Percentiles rank a stretch among this genome's conserved stretches.
phyloP scores from a whole-genome alignment of 2,329 filamentous ascomycete species.

The Xylariaceae sp. region DNA sequence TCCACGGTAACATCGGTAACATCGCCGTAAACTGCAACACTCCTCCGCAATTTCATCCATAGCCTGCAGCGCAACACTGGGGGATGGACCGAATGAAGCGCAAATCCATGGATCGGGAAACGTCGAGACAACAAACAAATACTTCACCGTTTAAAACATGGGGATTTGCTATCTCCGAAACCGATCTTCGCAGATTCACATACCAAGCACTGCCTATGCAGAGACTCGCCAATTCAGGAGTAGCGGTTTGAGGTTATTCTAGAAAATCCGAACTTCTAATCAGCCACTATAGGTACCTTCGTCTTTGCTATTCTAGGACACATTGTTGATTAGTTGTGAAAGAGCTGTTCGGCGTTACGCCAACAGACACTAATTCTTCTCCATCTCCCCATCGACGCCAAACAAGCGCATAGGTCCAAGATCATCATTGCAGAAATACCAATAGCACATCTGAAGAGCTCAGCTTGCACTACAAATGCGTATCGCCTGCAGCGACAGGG shows the following conservation, averaged over 20 bases:
- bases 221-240: not conserved
- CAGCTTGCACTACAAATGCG: constrained; percentile 14
- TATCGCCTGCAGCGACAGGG: constrained; percentile 22
- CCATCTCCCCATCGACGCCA: not conserved
- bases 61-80: constrained; percentile 25
- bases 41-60: constrained; percentile 29
- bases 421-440: constrained; percentile 23
- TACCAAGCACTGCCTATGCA: not conserved
- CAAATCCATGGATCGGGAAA: constrained; percentile 16
- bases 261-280: not conserved
- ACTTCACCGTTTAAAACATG: not conserved
- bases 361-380: not conserved
- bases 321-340: not conserved
- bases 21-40: constrained; percentile 30
- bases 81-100: constrained; percentile 16
- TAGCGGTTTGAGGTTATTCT: not conserved
- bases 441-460: constrained; percentile 27
- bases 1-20: constrained; percentile 31
- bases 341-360: not conserved
- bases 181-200: not conserved
- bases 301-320: not conserved
- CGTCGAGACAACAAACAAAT: constrained; percentile 23
- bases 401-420: not conserved
- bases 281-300: not conserved
- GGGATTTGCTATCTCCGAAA: not conserved